Evolutionary conservation across 2,329 filamentous ascomycete genomes (phyloP).

Genomic region (Chaetomiaceae sp.): DNA sequence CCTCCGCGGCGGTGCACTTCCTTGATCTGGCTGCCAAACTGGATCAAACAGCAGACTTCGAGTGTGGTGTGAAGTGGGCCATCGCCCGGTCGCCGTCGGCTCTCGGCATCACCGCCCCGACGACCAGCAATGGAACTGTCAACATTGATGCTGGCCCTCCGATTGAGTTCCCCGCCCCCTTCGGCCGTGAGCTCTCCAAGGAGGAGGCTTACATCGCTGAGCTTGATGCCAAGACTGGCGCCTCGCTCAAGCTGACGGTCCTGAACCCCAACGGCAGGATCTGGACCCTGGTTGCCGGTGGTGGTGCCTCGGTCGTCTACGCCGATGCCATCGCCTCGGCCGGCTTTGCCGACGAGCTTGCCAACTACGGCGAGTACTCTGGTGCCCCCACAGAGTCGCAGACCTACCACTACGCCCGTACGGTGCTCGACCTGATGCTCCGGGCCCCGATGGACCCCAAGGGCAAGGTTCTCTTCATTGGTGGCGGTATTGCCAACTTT

Average conservation of each 20-base stretch:
- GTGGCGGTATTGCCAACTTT: conserved; percentile 99
- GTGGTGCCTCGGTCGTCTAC: conserved; percentile 98
- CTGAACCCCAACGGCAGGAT: conserved; percentile 88
- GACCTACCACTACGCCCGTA: conserved; percentile 98
- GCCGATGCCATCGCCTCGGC: conserved; percentile 96
- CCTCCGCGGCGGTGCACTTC: conserved; percentile 94
- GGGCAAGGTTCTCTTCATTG: conserved; percentile 99
- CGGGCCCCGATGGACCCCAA: conserved; percentile 78
- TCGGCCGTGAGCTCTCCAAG: conserved; percentile 96
- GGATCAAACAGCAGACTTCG: conserved; percentile 98
- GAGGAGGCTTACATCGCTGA: conserved; percentile 99
- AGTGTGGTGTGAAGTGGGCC: conserved; percentile 99
- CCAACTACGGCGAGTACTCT: conserved; percentile 99
- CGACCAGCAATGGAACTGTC: conserved; percentile 67
- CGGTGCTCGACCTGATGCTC: conserved; percentile 95
- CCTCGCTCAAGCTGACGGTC: conserved; percentile 96
- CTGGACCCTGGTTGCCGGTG: conserved; percentile 98
- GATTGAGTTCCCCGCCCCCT: conserved; percentile 98
- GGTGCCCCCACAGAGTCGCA: conserved; percentile 98
- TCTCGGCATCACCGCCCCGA: conserved; percentile 68
- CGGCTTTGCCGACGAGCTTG: conserved; percentile 91
- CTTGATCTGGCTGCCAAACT: conserved; percentile 97
- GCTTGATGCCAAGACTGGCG: conserved; percentile 98
- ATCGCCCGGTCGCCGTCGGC: conserved; percentile 87
- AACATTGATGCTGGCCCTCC: conserved; percentile 94